phyloP scores from a whole-genome alignment of 495 filamentous ascomycete species.

The Talaromyces nanjingensis region DNA sequence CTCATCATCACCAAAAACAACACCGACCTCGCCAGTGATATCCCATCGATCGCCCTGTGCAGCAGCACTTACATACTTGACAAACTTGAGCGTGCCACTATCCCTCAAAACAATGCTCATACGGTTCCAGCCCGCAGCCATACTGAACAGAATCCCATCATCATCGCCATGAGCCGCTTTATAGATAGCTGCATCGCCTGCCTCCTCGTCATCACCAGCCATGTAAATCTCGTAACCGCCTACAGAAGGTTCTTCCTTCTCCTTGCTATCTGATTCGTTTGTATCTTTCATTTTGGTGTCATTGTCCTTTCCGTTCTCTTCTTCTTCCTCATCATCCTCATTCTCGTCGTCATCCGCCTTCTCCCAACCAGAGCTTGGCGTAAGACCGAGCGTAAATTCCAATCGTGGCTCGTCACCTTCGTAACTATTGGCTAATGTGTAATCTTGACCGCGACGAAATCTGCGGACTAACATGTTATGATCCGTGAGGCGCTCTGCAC shows the following conservation, averaged over 20 bases:
- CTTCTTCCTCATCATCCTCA: conserved; percentile 36
- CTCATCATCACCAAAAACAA: conserved; percentile 35
- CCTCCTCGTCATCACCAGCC: conserved; percentile 66
- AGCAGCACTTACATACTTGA: conserved; percentile 83
- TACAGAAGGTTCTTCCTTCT: conserved; percentile 46
- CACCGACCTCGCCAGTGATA: conserved; percentile 56
- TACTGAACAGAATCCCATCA: conserved; percentile 85
- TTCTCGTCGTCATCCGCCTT: conserved; percentile 55
- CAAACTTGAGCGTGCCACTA: conserved; percentile 77
- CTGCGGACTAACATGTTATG: conserved; percentile 67
- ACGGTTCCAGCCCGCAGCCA: conserved; percentile 82
- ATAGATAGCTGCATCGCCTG: conserved; percentile 61
- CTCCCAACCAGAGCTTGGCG: conserved; percentile 77
- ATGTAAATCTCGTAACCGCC: conserved; percentile 92
- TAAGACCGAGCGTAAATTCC: conserved; percentile 81
- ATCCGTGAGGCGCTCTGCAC: conserved; percentile 53
- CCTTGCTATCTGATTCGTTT: neutral
- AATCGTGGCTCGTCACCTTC: conserved; percentile 68
- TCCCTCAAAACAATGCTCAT: conserved; percentile 86
- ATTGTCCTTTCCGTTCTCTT: conserved; percentile 11
- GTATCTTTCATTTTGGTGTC: neutral
- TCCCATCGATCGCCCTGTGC: conserved; percentile 94
- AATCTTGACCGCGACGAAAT: conserved; percentile 83
- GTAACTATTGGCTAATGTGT: conserved; percentile 82
- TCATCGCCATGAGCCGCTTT: conserved; percentile 60